These are phyloP conservation scores for Neotropicomus parvogracilis DNA, from an alignment of 1,284 basidiomycete species.

Conservation along the genomic window DNA sequence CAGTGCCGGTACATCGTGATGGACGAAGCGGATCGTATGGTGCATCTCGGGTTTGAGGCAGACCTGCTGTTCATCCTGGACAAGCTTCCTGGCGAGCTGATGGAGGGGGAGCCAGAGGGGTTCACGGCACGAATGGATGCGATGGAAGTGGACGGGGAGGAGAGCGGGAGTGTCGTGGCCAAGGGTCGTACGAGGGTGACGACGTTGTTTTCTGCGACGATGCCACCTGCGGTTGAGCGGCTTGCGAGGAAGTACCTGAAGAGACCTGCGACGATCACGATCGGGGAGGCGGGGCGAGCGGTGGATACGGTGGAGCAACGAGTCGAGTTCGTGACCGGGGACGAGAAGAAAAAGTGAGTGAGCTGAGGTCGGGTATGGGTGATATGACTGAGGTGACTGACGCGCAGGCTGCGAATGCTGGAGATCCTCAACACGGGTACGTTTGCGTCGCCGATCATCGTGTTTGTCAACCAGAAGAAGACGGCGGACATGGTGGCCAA, in stretches of 20 bases:
- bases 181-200: conserved; percentile 83
- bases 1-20: conserved; percentile 98
- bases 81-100: conserved; percentile 79
- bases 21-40: conserved; percentile 99
- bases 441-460: conserved; percentile 90
- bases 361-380: no score
- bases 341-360: conserved; percentile 88
- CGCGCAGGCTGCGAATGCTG: conserved; percentile 71
- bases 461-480: conserved; percentile 99
- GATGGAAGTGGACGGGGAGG: conserved; percentile 61
- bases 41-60: conserved; percentile 93
- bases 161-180: conserved; percentile 43
- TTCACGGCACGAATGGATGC: conserved; percentile 26
- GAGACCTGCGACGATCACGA: conserved; percentile 92
- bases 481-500: conserved; percentile 95
- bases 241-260: conserved; percentile 92
- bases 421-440: conserved; percentile 87
- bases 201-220: conserved; percentile 95
- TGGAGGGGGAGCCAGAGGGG: conserved; percentile 75
- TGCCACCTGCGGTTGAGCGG: conserved; percentile 95
- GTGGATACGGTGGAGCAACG: conserved; percentile 97
- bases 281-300: conserved; percentile 95
- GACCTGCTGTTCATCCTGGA: conserved; percentile 96
- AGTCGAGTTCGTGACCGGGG: conserved; percentile 89
- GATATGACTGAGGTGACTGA: conserved; percentile 14